Conservation (phyloP, 2,329 filamentous ascomycete genomes). For the Pseudofabraea citricarpa region DNA sequence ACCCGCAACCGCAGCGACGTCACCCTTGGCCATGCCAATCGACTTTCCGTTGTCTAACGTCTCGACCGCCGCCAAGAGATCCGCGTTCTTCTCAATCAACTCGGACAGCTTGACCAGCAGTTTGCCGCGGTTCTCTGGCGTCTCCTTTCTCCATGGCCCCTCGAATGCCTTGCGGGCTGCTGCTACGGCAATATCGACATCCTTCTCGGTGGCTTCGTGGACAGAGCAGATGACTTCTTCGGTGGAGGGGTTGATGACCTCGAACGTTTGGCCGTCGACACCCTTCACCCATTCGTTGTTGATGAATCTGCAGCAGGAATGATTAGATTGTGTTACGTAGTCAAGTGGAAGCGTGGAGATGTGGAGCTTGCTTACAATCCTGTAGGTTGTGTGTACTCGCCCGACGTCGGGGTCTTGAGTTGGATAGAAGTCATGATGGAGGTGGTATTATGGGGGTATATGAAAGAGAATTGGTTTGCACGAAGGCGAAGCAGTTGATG, state of each 20-base stretch:
- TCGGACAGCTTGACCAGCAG: conserved; percentile 74
- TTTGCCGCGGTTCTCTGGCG: conserved; percentile 66
- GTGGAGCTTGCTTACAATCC: conserved; percentile 36
- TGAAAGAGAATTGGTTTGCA: neutral
- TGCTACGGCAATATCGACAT: conserved; percentile 73
- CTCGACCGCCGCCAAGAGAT: conserved; percentile 76
- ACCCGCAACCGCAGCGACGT: conserved; percentile 62
- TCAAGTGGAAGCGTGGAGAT: conserved; percentile 2
- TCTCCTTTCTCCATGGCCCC: conserved; percentile 61
- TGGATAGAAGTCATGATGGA: conserved; percentile 21
- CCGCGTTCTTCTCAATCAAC: conserved; percentile 71
- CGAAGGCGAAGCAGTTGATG: neutral
- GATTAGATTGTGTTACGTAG: neutral
- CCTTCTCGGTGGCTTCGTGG: conserved; percentile 82
- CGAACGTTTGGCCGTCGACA: conserved; percentile 84
- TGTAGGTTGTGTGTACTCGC: conserved; percentile 29
- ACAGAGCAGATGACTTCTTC: conserved; percentile 83
- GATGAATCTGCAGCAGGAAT: conserved; percentile 49
- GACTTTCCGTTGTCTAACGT: conserved; percentile 87
- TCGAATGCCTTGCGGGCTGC: conserved; percentile 86
- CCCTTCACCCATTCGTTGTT: conserved; percentile 86
- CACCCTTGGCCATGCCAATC: conserved; percentile 68
- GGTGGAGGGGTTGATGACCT: conserved; percentile 83
- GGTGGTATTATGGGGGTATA: neutral
- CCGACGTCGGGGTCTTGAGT: conserved; percentile 25